These are phyloP conservation scores for Trichoderma sp. DNA, from an alignment of 2,329 filamentous ascomycete species.

Conservation along the genomic window DNA sequence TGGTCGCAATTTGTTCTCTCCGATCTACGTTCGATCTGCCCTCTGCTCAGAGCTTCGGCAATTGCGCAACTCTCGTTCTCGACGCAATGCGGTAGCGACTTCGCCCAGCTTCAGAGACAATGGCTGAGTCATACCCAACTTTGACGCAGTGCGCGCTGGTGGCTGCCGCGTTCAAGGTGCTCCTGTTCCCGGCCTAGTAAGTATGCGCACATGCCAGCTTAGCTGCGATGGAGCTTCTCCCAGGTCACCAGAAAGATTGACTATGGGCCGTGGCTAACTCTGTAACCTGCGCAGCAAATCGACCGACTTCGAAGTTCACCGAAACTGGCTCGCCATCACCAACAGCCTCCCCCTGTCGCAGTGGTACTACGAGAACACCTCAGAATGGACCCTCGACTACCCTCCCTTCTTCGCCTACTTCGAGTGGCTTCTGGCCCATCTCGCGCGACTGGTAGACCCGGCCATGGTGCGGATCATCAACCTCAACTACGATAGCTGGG, in stretches of 20 bases:
- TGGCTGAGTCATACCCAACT: conserved; percentile 84
- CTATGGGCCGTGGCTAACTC: not conserved
- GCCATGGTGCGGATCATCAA: conserved; percentile 80
- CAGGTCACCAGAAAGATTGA: not conserved
- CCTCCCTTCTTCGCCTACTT: conserved; percentile 98
- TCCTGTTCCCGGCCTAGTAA: conserved; percentile 93
- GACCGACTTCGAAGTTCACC: conserved; percentile 97
- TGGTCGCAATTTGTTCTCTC: conserved; percentile 12
- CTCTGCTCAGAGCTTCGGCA: not conserved
- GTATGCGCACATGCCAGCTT: conserved; percentile 41
- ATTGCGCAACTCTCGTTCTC: not conserved
- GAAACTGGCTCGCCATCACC: conserved; percentile 97
- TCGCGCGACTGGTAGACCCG: conserved; percentile 74
- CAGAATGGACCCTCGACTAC: conserved; percentile 99
- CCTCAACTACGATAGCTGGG: conserved; percentile 85
- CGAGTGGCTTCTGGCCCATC: conserved; percentile 87
- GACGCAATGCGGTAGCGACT: conserved; percentile 20
- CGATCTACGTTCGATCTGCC: not conserved
- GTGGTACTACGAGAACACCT: conserved; percentile 98
- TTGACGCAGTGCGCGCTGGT: conserved; percentile 84
- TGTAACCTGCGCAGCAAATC: conserved; percentile 72
- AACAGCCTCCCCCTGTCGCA: conserved; percentile 81
- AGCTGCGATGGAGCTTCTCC: not conserved
- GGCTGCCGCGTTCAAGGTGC: conserved; percentile 83
- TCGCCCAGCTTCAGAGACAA: conserved; percentile 42